Evolutionary conservation across 2,329 filamentous ascomycete genomes (phyloP), one percentile per base, ranked within the genome.

Genomic region (Aciculosporium take): DNA sequence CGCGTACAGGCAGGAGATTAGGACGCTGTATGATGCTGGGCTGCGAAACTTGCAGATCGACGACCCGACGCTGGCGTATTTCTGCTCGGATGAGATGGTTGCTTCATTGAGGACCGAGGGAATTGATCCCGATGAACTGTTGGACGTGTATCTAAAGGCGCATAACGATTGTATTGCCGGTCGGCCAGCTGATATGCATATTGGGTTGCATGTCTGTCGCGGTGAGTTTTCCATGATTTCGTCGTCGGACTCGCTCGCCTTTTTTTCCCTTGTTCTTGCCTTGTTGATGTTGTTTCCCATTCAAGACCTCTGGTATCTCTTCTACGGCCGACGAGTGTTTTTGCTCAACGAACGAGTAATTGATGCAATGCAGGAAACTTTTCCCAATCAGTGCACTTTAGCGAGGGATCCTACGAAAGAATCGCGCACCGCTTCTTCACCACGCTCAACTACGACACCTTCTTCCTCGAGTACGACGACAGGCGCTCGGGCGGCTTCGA

Each of bases 81-180:
- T 83, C 58, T 83, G 79, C 62, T 79, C 74, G 4, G 72, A 81
- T 29, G 74, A 75, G 46, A 81, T 81, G 74, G 62, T 78, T 13
- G 61, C 67, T 42, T 74, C 74, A 23, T 75, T 66, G 43, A 53
- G 68, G 62, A 65, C 71, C 42, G 68, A 69, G 18, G 79, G 81
- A 49, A 63, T 70, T 33, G 67, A 76, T 15, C 68, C 78, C 10
- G 76, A 82, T 29, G 71, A 74, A 46, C 71, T 84, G 48, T 71
- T 86, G 39, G 74, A 81, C 50, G 68, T 73, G 25, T 86, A 86
- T 55, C 73, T 86, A 57, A 71, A 74, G 56, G 73, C 81, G 50
- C 84, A 85, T 67, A 85, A 85, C 54, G 76, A 81, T 55, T 79
- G 74, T 55, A 69, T 84, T 50, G 62, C 66, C 23, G 66, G 68